Conservation (phyloP, 768 basidiomycete species). For the Amanita muscaria region DNA sequence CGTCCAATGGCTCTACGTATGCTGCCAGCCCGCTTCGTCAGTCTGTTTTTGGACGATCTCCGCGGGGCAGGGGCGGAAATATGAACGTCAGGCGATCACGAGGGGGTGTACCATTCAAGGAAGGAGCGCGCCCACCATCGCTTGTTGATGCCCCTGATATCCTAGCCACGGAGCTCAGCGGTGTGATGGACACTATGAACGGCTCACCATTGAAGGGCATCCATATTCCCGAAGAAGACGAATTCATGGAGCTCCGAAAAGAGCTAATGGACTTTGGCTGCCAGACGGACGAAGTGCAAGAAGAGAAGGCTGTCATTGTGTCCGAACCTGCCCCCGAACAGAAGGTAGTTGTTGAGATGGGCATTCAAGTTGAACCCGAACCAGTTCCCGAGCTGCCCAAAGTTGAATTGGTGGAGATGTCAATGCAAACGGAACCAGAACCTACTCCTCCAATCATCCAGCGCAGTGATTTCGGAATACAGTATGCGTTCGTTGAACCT, state of each 20-base stretch:
- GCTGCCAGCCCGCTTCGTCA: constrained; percentile 55
- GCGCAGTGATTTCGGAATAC: constrained; percentile 41
- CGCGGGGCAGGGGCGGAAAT: constrained; percentile 34
- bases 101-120: constrained; percentile 63
- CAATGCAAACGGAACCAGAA: constrained; percentile 38
- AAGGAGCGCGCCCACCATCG: constrained; percentile 54
- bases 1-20: constrained; percentile 37
- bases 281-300: constrained; percentile 46
- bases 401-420: constrained; percentile 25
- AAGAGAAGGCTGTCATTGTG: constrained; percentile 15
- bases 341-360: constrained; percentile 25
- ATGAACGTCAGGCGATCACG: constrained; percentile 41
- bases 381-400: constrained; percentile 17
- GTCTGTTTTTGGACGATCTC: constrained; percentile 41
- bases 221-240: constrained; percentile 9
- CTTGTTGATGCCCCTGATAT: constrained; percentile 67
- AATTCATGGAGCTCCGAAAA: constrained; percentile 27
- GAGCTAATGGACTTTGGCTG: constrained; percentile 56
- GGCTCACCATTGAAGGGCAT: constrained; percentile 33
- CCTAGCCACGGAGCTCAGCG: constrained; percentile 52
- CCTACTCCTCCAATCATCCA: constrained; percentile 24
- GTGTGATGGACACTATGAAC: constrained; percentile 23
- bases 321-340: constrained; percentile 3
- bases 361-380: constrained; percentile 31
- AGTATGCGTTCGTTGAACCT: constrained; percentile 30